Evolutionary conservation across 116 monocot species (phyloP), one percentile per base, ranked within the genome.

Genomic region (Cymodocea nodosa): DNA sequence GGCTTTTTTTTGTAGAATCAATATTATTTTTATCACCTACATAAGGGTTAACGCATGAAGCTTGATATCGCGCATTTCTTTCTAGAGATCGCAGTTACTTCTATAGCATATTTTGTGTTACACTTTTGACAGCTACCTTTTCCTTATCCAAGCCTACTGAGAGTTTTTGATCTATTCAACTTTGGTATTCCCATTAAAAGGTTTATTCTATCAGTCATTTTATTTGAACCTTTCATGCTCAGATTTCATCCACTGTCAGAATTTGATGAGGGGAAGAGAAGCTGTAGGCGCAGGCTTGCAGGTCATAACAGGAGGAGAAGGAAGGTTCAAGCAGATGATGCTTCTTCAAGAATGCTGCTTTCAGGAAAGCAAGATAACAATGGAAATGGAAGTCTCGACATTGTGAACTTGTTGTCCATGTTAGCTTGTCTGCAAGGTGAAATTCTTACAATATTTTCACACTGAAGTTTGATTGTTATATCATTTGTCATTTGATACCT

Each of bases 191-290:
- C 30, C 30, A 30, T 30, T 30, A 30, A 30, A 30, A 3, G 1
- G 30, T 30, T 30, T 30, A 30, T 30, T 30, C 30, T 30, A 30
- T 30, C 30, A 30, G 3, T 30, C 10, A n/a, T 17, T 18, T 23
- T 23, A 40, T 57, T 63, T 5, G 37, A 56, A 3, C 23, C n/a
- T 23, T 62, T 17, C 12, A 62, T 62, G 35, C 12, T 14, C 64
- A 99, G 99, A 83, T 99, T 99, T 74, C 99, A 99, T 66, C 92
- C 79, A 2, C 92, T 99, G 15, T 57, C 82, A 6, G 92, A 99
- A 76, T 99, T 99, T 79, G 99, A 99, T 58, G 99, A 99, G 70
- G 99, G 92, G 35, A 99, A 99, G 80, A 82, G 92, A 56, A 99
- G 99, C 73, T 99, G 92, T 52, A 71, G 99, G 51, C 74, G 89